phyloP scores from a whole-genome alignment of 257 asterid genomes.

The Fraxinus pennsylvanica region DNA sequence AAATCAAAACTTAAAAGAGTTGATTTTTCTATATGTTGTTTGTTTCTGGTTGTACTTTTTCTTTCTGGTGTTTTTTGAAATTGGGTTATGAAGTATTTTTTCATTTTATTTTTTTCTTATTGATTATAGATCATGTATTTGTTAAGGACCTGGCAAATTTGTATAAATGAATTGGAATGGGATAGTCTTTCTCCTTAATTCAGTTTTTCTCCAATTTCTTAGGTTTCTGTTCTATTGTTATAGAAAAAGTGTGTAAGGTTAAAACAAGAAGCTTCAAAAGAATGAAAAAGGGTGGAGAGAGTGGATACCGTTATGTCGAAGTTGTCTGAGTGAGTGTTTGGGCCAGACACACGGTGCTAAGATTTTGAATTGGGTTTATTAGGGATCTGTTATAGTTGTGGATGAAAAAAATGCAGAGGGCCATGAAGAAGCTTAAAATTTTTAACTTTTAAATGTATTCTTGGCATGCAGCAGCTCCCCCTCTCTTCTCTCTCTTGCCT shows the following conservation, averaged over 20 bases:
- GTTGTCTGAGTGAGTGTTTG: background rate
- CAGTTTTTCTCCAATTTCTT: background rate
- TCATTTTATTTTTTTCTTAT: background rate
- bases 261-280: no score
- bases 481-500: background rate
- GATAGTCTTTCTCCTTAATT: background rate
- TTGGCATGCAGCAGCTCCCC: background rate
- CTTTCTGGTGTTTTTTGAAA: background rate
- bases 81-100: background rate
- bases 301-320: background rate
- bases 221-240: background rate
- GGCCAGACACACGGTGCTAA: background rate
- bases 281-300: background rate
- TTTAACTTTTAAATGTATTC: background rate
- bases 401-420: background rate
- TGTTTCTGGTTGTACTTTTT: background rate
- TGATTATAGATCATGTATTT: background rate
- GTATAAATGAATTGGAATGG: no score
- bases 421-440: background rate
- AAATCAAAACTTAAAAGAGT: background rate
- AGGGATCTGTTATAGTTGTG: background rate
- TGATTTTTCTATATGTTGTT: background rate
- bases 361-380: no score
- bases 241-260: background rate
- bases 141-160: background rate